Percentiles rank a stretch among this genome's conserved stretches.
These are phyloP conservation scores for Taphrina populina DNA, from an alignment of 1,139 yeast species.

Conservation along the genomic window DNA sequence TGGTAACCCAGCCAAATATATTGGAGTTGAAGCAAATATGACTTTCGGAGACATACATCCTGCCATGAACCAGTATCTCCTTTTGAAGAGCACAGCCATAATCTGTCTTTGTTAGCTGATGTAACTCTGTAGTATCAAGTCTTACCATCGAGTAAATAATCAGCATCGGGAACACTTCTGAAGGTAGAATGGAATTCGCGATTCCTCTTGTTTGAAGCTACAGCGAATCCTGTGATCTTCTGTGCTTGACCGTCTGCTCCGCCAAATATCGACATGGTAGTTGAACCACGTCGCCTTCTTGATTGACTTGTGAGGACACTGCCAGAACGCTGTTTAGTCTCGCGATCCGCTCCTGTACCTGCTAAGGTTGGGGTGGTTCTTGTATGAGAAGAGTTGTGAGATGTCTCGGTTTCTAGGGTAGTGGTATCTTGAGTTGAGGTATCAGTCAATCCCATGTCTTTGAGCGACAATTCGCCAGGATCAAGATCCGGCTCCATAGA, in stretches of 20 bases:
- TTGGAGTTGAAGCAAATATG: slow-evolving; percentile 89
- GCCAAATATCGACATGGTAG: slow-evolving; percentile 12
- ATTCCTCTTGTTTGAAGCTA: slow-evolving; percentile 68
- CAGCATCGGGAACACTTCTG: slow-evolving; percentile 65
- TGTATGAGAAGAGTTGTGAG: too few species aligned
- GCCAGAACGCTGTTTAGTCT: slow-evolving; percentile 5
- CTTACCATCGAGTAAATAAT: slow-evolving; percentile 59
- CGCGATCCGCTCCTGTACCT: neutral
- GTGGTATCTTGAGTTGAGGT: slow-evolving; percentile 1
- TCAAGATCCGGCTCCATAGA: neutral
- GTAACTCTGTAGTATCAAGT: neutral
- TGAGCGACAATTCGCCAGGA: slow-evolving; percentile 2
- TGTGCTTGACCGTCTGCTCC: slow-evolving; percentile 32
- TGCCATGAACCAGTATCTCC: slow-evolving; percentile 88
- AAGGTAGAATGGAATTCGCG: slow-evolving; percentile 77
- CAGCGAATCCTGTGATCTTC: slow-evolving; percentile 47
- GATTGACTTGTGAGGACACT: slow-evolving; percentile 15
- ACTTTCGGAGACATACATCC: slow-evolving; percentile 76
- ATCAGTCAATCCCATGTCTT: slow-evolving; percentile 15
- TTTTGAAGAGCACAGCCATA: slow-evolving; percentile 86
- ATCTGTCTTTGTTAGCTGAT: slow-evolving; percentile 47
- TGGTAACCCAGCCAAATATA: slow-evolving; percentile 89
- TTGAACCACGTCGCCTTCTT: slow-evolving; percentile 26
- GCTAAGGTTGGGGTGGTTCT: too few species aligned
- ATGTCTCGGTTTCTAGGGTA: too few species aligned